These are phyloP conservation scores for Russula lepida DNA, from an alignment of 768 basidiomycete species.

Conservation along the genomic window DNA sequence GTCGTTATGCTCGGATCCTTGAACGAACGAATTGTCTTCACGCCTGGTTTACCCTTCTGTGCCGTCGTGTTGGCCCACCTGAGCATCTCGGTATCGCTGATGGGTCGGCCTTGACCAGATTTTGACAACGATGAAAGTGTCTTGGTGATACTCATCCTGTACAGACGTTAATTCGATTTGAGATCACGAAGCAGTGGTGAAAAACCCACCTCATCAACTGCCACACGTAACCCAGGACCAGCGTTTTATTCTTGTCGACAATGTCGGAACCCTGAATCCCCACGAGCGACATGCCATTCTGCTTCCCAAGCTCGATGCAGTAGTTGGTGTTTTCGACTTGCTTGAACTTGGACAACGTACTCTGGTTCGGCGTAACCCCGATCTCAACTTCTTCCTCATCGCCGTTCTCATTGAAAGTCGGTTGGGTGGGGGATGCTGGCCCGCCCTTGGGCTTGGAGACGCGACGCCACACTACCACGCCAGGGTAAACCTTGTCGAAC, in stretches of 20 bases:
- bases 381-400: conserved; percentile 76
- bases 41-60: conserved; percentile 52
- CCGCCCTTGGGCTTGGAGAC: conserved; percentile 90
- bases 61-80: conserved; percentile 94
- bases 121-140: conserved; percentile 73
- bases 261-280: conserved; percentile 98
- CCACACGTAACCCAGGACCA: conserved; percentile 96
- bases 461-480: conserved; percentile 88
- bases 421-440: conserved; percentile 30
- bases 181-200: not conserved
- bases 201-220: conserved; percentile 79
- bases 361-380: conserved; percentile 76
- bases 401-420: conserved; percentile 30
- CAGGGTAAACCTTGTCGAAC: conserved; percentile 91
- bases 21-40: conserved; percentile 76
- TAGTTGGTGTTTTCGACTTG: conserved; percentile 99
- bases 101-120: conserved; percentile 64
- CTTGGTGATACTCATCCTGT: conserved; percentile 79
- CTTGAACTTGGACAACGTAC: conserved; percentile 89
- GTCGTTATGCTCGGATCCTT: conserved; percentile 87
- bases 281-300: conserved; percentile 91
- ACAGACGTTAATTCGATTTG: not conserved
- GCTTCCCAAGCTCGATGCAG: conserved; percentile 82
- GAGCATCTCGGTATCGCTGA: conserved; percentile 89
- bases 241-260: conserved; percentile 84